These are phyloP conservation scores for Aureobasidium subglaciale DNA, from an alignment of 2,329 filamentous ascomycete genomes.

Conservation along the genomic window DNA sequence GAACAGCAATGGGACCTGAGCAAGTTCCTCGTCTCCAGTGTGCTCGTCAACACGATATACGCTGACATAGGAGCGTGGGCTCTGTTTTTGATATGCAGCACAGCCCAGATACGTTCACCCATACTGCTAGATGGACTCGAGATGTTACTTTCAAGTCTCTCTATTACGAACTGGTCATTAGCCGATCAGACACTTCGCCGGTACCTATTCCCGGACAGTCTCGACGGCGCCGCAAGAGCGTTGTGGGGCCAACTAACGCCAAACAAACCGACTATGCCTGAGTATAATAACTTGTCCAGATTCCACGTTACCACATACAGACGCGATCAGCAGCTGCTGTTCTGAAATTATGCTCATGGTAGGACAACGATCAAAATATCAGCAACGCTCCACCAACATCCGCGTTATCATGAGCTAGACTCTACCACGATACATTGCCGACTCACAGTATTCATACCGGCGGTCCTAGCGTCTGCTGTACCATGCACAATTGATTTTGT, in stretches of 20 bases:
- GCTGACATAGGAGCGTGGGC: conserved; percentile 20
- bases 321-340: not conserved
- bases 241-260: not conserved
- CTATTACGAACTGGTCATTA: not conserved
- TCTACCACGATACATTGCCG: too few species aligned
- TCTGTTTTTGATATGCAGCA: conserved; percentile 18
- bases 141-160: not conserved
- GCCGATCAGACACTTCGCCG: not conserved
- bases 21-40: conserved; percentile 12
- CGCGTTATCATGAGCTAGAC: too few species aligned
- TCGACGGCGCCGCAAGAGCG: not conserved
- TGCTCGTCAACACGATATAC: conserved; percentile 19
- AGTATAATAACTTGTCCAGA: not conserved
- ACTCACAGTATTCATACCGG: too few species aligned
- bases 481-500: too few species aligned
- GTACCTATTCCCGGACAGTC: not conserved
- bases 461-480: too few species aligned
- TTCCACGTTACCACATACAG: not conserved
- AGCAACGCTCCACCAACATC: not conserved
- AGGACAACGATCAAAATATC: not conserved
- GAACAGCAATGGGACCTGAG: conserved; percentile 15
- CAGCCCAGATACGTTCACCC: not conserved
- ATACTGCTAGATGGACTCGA: not conserved
- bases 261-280: not conserved
- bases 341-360: not conserved